Percentiles rank a stretch among this genome's conserved stretches.
Evolutionary conservation across 257 asterid genomes (phyloP).

Genomic region (Henckelia pumila): DNA sequence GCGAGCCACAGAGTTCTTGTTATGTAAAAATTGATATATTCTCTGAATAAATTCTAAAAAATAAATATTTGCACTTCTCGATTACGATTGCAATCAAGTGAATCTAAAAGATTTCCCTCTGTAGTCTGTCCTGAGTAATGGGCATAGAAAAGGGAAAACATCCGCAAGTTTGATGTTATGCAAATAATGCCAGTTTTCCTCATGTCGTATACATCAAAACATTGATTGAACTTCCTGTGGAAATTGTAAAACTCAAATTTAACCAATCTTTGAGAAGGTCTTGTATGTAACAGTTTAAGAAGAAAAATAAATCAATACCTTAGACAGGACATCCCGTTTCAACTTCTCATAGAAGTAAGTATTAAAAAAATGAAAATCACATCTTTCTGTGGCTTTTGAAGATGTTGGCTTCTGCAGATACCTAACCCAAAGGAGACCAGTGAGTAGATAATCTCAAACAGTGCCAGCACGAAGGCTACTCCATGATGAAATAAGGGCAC

Average conservation of each 20-base stretch:
- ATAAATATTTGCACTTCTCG: neutral
- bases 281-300: conserved; percentile 22
- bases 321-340: conserved; percentile 54
- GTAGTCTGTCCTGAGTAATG: conserved; percentile 5
- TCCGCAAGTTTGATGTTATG: neutral
- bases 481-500: conserved; percentile 1
- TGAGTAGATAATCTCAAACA: conserved; percentile 19
- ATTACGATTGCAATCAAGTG: conserved; percentile 1
- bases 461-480: neutral
- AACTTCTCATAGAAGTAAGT: conserved; percentile 86
- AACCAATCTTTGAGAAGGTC: conserved; percentile 11
- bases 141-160: conserved; percentile 11
- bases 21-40: neutral
- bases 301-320: conserved; percentile 49
- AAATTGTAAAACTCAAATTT: conserved; percentile 19
- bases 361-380: conserved; percentile 65
- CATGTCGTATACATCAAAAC: too few species aligned
- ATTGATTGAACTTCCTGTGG: conserved; percentile 4
- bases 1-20: neutral
- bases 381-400: conserved; percentile 29
- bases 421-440: conserved; percentile 45
- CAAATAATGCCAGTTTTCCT: too few species aligned
- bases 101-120: conserved; percentile 10
- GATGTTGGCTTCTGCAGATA: conserved; percentile 62
- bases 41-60: neutral